Evolutionary conservation across 768 basidiomycete genomes (phyloP).

Genomic region (Suillus subaureus): DNA sequence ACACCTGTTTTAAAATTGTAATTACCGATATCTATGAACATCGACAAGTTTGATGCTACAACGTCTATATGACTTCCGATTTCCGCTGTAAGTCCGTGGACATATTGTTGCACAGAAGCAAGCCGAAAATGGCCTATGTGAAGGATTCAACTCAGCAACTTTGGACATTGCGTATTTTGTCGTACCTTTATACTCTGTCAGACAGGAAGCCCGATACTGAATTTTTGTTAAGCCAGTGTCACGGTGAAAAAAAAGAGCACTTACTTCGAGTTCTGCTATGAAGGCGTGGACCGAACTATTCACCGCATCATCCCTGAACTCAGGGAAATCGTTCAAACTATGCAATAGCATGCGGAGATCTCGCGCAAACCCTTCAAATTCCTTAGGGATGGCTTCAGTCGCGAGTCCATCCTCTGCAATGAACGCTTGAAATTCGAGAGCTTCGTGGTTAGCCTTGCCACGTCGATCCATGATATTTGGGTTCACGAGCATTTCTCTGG

Average conservation of each 20-base stretch:
- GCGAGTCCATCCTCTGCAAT: conserved; percentile 37
- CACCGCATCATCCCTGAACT: conserved; percentile 45
- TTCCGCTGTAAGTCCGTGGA: conserved; percentile 42
- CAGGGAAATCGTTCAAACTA: conserved; percentile 48
- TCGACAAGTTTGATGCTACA: conserved; percentile 39
- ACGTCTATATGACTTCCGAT: conserved; percentile 45
- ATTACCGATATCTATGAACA: conserved; percentile 49
- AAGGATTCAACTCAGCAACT: not conserved
- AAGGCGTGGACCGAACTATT: conserved; percentile 42
- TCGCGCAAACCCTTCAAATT: conserved; percentile 40
- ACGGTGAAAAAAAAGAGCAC: conserved; percentile 1
- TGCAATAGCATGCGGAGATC: conserved; percentile 44
- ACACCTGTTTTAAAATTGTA: conserved; percentile 3
- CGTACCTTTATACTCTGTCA: conserved; percentile 41
- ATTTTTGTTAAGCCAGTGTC: conserved; percentile 1
- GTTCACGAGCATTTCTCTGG: conserved; percentile 30
- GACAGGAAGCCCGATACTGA: conserved; percentile 48
- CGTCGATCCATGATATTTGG: conserved; percentile 23
- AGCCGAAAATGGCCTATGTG: conserved; percentile 43
- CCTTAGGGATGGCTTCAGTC: conserved; percentile 41
- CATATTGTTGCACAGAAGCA: conserved; percentile 45
- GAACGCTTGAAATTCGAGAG: conserved; percentile 33
- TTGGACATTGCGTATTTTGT: not conserved
- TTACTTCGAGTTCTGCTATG: conserved; percentile 43
- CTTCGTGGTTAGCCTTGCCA: conserved; percentile 16